These are phyloP conservation scores for Beauveria scarabaeidicola DNA, from an alignment of 2,329 filamentous ascomycete species.

Conservation along the genomic window DNA sequence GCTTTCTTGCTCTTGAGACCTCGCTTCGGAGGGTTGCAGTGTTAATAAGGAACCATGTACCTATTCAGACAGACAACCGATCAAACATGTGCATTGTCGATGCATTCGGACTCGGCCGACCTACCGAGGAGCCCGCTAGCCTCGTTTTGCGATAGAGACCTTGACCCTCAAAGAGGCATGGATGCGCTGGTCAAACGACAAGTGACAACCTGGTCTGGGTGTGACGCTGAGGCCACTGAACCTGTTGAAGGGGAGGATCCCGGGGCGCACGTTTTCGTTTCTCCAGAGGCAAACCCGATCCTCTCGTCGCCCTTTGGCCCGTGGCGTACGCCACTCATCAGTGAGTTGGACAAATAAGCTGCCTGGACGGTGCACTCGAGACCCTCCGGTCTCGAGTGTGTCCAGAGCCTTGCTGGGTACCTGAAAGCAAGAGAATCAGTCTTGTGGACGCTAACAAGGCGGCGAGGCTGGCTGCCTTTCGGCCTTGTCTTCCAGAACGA, in stretches of 20 bases:
- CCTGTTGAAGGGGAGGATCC: not conserved
- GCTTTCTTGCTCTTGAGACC: not conserved
- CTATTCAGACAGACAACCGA: not conserved
- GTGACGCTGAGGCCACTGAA: not conserved
- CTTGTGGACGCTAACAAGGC: not conserved
- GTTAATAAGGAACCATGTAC: not conserved
- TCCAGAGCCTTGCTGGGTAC: too few relatives aligned
- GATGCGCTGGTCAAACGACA: not conserved
- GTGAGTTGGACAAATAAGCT: not conserved
- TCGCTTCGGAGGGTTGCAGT: not conserved
- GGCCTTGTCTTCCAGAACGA: not conserved
- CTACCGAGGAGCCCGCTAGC: conserved; percentile 4
- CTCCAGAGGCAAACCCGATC: not conserved
- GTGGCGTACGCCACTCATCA: conserved; percentile 6
- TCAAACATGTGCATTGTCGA: not conserved
- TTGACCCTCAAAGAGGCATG: not conserved
- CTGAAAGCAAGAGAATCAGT: not conserved
- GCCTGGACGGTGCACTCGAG: not conserved
- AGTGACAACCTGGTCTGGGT: not conserved
- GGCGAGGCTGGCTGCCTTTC: not conserved
- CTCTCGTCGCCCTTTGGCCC: not conserved
- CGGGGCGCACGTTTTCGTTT: not conserved
- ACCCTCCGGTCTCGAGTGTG: not conserved
- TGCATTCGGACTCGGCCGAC: not conserved
- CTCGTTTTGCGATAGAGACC: not conserved